Percentiles rank a stretch among this genome's conserved stretches.
Evolutionary conservation across 2,329 filamentous ascomycete genomes (phyloP).

Genomic region (Xylariaceae sp.): DNA sequence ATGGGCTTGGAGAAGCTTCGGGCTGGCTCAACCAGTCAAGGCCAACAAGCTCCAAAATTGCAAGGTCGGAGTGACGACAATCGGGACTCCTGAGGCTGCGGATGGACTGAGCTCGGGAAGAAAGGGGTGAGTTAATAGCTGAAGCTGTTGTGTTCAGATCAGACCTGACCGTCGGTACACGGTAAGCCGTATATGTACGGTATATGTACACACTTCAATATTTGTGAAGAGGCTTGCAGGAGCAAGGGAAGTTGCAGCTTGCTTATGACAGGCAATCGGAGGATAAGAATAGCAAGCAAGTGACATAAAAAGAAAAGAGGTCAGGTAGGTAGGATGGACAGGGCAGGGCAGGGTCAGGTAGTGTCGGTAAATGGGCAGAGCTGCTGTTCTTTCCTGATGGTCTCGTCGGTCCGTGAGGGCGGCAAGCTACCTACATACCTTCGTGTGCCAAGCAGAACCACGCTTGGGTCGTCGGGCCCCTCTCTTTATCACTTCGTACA

Average conservation of each 20-base stretch:
- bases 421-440: not conserved
- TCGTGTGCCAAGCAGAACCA: slow-evolving; percentile 2
- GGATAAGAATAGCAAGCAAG: not conserved
- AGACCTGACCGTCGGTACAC: not conserved
- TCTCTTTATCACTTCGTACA: slow-evolving; percentile 18
- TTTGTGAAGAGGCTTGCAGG: slow-evolving; percentile 1
- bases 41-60: not conserved
- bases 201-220: not conserved
- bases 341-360: not conserved
- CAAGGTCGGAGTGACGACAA: not conserved
- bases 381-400: slow-evolving; percentile 14
- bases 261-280: slow-evolving; percentile 1
- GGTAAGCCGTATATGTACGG: not conserved
- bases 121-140: slow-evolving; percentile 1
- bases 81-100: not conserved
- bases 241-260: slow-evolving; percentile 2
- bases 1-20: slow-evolving; percentile 1
- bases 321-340: not conserved
- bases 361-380: not conserved
- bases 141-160: not conserved
- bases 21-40: not conserved
- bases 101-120: not conserved
- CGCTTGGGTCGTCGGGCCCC: slow-evolving; percentile 17
- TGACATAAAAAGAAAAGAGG: not conserved
- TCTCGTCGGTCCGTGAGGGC: slow-evolving; percentile 10